Evolutionary conservation across 129 eudicot genomes (phyloP), one percentile per base, ranked within the genome.

Genomic region (Flaveria linearis): DNA sequence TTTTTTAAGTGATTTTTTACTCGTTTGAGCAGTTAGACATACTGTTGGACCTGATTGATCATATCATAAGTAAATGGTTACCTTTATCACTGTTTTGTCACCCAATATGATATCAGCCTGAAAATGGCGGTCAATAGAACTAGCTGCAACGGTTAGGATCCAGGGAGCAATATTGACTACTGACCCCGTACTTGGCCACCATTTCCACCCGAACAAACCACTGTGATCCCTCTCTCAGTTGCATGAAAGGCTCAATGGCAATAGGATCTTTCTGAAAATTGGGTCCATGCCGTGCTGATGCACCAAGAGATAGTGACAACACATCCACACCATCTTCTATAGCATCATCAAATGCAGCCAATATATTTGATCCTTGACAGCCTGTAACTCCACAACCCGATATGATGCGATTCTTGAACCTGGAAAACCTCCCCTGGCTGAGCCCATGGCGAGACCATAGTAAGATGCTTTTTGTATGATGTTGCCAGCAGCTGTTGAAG

Each of bases 171-270:
- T 79, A 79, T 93, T 90, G 10, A 78, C 85, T 0, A 84, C 97
- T 0, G 93, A 79, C 42, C 33, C 36, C 6, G 74, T 5, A 2
- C 10, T 5, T 16, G 98, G 3, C 98, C 98, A 9, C 75, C 86
- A 70, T 93, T 93, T 39, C 98, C 98, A 2, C 92, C 96, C 1
- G 98, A 87, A 76, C 89, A 88, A 11, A 84, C 91, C 64, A 93
- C 93, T 2, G 46, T 77, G 25, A 93, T 85, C 46, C 98, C 98
- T 43, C 84, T 87, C 62, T 87, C 88, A 1, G 84, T 85, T 10
- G 98, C 98, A 73, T 90, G 98, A 71, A 88, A 93, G 1, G 97
- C 84, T 42, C 98, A 25, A 93, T 82, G n/a, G 98, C 92, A 11
- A 93, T 81, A 4, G 96, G 85, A 69, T 93, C 98, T 3, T 42